These are phyloP conservation scores for Pseudocercospora pini-densiflorae DNA, from an alignment of 2,329 filamentous ascomycete genomes.

Conservation along the genomic window DNA sequence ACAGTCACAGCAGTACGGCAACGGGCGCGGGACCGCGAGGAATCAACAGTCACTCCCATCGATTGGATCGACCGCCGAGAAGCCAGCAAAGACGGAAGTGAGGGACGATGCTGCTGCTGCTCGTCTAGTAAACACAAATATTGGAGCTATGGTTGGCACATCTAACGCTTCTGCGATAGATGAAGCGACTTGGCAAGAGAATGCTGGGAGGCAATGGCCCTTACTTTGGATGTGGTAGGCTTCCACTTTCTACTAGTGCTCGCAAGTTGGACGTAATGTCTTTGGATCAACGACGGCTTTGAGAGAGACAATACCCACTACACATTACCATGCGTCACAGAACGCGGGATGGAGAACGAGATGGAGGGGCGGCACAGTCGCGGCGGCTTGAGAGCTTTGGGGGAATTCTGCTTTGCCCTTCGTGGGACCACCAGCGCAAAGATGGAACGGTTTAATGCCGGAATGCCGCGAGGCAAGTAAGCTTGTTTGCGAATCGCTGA, in stretches of 20 bases:
- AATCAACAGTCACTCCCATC: slow-evolving; percentile 21
- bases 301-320: not conserved
- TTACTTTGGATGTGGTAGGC: slow-evolving; percentile 27
- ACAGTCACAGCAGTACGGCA: no score
- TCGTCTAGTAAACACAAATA: not conserved
- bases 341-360: not conserved
- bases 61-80: slow-evolving; percentile 21
- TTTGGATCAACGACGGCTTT: not conserved
- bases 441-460: not conserved
- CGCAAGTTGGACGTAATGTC: not conserved
- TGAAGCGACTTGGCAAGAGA: slow-evolving; percentile 20
- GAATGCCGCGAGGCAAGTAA: not conserved
- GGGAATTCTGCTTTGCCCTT: not conserved
- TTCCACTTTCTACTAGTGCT: not conserved
- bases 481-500: not conserved
- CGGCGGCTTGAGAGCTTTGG: not conserved
- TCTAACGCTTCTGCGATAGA: not conserved
- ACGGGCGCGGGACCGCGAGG: slow-evolving; percentile 30
- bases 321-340: not conserved
- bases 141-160: not conserved
- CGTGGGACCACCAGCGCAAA: not conserved
- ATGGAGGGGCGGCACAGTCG: not conserved
- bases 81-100: slow-evolving; percentile 31
- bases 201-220: slow-evolving; percentile 27
- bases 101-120: not conserved